Evolutionary conservation across 1,284 basidiomycete genomes (phyloP).

Genomic region (Melampsora americana): DNA sequence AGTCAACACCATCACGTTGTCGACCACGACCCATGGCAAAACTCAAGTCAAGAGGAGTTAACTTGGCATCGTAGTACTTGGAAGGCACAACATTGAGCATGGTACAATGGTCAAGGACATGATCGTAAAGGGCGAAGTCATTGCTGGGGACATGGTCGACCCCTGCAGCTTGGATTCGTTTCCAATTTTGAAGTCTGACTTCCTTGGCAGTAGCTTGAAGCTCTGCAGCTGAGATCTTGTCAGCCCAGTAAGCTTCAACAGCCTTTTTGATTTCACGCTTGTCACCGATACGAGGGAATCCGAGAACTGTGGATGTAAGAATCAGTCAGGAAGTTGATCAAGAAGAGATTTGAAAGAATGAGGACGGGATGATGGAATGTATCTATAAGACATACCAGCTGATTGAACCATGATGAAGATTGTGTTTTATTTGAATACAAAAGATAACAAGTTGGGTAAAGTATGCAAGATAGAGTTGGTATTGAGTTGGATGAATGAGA

Average conservation of each 20-base stretch:
- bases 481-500: too few species aligned
- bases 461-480: background rate
- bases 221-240: slow-evolving; percentile 83
- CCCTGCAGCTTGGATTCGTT: slow-evolving; percentile 76
- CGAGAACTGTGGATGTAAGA: slow-evolving; percentile 63
- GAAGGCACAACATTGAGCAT: slow-evolving; percentile 96
- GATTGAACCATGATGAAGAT: slow-evolving; percentile 33
- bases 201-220: slow-evolving; percentile 84
- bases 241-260: slow-evolving; percentile 93
- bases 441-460: background rate
- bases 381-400: slow-evolving; percentile 21
- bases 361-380: background rate
- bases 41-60: slow-evolving; percentile 72
- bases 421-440: background rate
- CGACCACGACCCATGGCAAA: slow-evolving; percentile 92
- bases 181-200: slow-evolving; percentile 87
- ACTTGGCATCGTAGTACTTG: slow-evolving; percentile 81
- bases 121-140: slow-evolving; percentile 98
- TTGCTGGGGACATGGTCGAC: slow-evolving; percentile 93
- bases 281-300: slow-evolving; percentile 94
- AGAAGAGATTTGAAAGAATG: background rate
- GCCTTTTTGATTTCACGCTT: slow-evolving; percentile 99
- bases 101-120: slow-evolving; percentile 94
- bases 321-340: background rate
- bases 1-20: slow-evolving; percentile 82